Percentiles rank a stretch among this genome's conserved stretches.
phyloP scores from a whole-genome alignment of 306 rosid genomes.

The Fragaria vesca region DNA sequence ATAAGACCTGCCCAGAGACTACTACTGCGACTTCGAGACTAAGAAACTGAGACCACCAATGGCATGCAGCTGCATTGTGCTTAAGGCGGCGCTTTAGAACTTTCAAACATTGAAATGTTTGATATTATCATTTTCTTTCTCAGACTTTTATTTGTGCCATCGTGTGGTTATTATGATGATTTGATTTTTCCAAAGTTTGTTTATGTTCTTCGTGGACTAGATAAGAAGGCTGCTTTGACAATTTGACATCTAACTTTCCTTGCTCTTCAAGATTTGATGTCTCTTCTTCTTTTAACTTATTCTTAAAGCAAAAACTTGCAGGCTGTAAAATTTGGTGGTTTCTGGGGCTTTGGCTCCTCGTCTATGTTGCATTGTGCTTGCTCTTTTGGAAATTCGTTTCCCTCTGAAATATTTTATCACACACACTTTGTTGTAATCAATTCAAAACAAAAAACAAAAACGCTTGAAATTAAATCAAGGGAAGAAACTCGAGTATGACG shows the following conservation, averaged over 20 bases:
- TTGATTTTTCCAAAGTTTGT: neutral
- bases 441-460: neutral
- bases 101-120: neutral
- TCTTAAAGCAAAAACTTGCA: neutral
- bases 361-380: neutral
- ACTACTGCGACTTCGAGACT: constrained; percentile 2
- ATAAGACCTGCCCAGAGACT: neutral
- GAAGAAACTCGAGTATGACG: neutral
- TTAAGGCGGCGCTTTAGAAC: neutral
- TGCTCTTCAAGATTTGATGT: neutral
- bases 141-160: neutral
- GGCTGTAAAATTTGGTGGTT: neutral
- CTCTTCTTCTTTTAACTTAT: neutral
- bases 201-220: neutral
- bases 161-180: neutral
- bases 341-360: neutral
- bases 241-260: constrained; percentile 1
- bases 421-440: too few relatives aligned
- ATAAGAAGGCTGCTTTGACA: constrained; percentile 17
- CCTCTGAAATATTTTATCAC: neutral
- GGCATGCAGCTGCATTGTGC: neutral
- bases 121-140: neutral
- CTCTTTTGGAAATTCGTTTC: neutral
- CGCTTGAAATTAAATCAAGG: neutral
- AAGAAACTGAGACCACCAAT: neutral